Evolutionary conservation across 441 rosid species (phyloP), one percentile per base, ranked within the genome.

Genomic region (Populus trichocarpa): DNA sequence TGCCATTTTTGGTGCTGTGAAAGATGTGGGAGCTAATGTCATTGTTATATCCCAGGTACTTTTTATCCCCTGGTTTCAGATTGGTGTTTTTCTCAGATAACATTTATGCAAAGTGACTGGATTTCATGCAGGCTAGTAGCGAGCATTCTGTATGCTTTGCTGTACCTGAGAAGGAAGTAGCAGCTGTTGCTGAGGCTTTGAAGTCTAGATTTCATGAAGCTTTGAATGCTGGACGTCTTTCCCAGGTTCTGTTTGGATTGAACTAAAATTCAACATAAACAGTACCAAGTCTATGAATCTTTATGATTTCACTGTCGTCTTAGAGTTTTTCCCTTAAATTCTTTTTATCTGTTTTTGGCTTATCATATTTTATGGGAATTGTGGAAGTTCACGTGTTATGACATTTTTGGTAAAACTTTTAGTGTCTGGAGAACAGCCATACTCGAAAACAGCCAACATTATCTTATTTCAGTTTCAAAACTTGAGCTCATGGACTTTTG

Each of bases 91-190:
- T 79, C 70, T 75, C 70, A 67, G 73, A 64, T 74, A 80, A 68
- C 59, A 61, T 69, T n/a, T 28, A 69, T 57, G 70, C 83, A 87
- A 26, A 87, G n/a, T 79, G 28, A 76, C 78, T 78, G 79, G 40
- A 72, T 77, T 69, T 76, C 72, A 26, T 85, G 71, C 63, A 95
- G 99, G 99, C 99, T 80, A 95, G 98, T 83, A 95, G 98, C 79
- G 98, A 95, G 87, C 98, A 95, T 83, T 93, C 98, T 66, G 90
- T 95, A 73, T 95, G 99, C 86, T 95, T 95, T 89, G 98, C 98
- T 82, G 98, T 93, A 72, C 99, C 98, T 57, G 99, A 93, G 81
- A 93, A 88, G 81, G 99, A 95, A 87, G 99, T 95, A 50, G 85
- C 87, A 42, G 96, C 96, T 65, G 98, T 94, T 72, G 92, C 92